Evolutionary conservation across 352 stramenopile species (phyloP).

Genomic region (Globisporangium cederbergense): DNA sequence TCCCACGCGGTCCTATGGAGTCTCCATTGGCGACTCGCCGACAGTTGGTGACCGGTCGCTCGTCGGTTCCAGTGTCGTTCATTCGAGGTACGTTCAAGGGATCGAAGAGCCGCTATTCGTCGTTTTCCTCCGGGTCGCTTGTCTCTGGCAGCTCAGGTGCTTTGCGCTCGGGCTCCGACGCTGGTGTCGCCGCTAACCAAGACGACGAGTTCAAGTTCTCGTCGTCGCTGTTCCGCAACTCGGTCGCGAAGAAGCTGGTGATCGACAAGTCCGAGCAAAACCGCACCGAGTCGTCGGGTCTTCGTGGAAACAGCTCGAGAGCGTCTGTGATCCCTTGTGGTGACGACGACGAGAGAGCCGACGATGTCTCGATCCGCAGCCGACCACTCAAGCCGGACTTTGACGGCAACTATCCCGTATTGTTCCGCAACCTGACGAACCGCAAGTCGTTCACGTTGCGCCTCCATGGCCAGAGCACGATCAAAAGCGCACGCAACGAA

Average conservation of each 20-base stretch:
- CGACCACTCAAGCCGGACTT: slow-evolving; percentile 39
- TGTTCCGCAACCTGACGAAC: slow-evolving; percentile 66
- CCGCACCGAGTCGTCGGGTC: slow-evolving; percentile 8
- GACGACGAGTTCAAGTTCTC: slow-evolving; percentile 66
- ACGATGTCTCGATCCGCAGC: slow-evolving; percentile 28
- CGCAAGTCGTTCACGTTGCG: slow-evolving; percentile 66
- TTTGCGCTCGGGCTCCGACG: slow-evolving; percentile 20
- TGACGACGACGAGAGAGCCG: slow-evolving; percentile 47
- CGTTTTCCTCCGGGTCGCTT: slow-evolving; percentile 30
- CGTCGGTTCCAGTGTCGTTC: slow-evolving; percentile 68
- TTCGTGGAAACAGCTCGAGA: slow-evolving; percentile 21
- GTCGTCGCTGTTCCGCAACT: slow-evolving; percentile 56
- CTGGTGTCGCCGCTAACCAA: slow-evolving; percentile 21
- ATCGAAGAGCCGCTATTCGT: slow-evolving; percentile 57
- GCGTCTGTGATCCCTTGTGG: slow-evolving; percentile 55
- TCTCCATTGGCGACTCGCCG: slow-evolving; percentile 50
- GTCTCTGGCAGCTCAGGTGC: slow-evolving; percentile 12
- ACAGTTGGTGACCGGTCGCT: slow-evolving; percentile 42
- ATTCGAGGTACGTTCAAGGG: slow-evolving; percentile 76
- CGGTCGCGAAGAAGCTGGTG: slow-evolving; percentile 53
- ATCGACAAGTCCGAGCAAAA: slow-evolving; percentile 47
- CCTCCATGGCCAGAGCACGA: slow-evolving; percentile 41
- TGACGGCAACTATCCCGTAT: slow-evolving; percentile 54
- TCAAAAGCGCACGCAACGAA: slow-evolving; percentile 54
- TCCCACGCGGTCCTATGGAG: slow-evolving; percentile 58